Percentiles rank a stretch among this genome's conserved stretches.
These are phyloP conservation scores for Pachysandra terminalis DNA, from an alignment of 164 flowering plant species.

Conservation along the genomic window DNA sequence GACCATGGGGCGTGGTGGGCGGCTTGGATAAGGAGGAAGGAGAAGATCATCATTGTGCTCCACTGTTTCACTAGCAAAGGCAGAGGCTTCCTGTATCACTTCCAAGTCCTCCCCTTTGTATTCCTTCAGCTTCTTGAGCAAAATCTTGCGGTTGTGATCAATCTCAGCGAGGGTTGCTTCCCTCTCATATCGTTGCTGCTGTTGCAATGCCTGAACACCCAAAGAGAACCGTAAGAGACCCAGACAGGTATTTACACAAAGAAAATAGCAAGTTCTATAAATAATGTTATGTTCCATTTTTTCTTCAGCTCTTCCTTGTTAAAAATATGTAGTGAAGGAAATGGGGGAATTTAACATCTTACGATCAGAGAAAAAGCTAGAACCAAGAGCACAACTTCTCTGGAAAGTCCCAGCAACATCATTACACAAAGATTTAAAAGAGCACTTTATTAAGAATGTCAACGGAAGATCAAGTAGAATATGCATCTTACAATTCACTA, in stretches of 20 bases:
- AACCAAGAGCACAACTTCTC: background rate
- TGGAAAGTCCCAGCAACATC: too few relatives aligned
- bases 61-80: slow-evolving; percentile 78
- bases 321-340: background rate
- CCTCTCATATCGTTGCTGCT: slow-evolving; percentile 70
- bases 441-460: too few relatives aligned
- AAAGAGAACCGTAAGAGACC: background rate
- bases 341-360: background rate
- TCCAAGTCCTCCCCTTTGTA: slow-evolving; percentile 81
- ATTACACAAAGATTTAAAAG: too few relatives aligned
- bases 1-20: slow-evolving; percentile 41
- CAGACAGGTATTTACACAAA: background rate
- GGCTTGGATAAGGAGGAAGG: slow-evolving; percentile 89
- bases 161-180: slow-evolving; percentile 80
- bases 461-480: too few relatives aligned
- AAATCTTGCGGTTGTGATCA: slow-evolving; percentile 60
- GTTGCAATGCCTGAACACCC: slow-evolving; percentile 61
- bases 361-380: background rate
- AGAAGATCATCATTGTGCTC: slow-evolving; percentile 66
- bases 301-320: too few relatives aligned
- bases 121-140: slow-evolving; percentile 73
- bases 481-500: too few relatives aligned
- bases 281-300: too few relatives aligned
- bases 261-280: too few relatives aligned
- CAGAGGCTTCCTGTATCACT: slow-evolving; percentile 76